Percentiles rank a stretch among this genome's conserved stretches.
Evolutionary conservation across 1,284 basidiomycete genomes (phyloP).

Genomic region (Heterobasidion parviporum): DNA sequence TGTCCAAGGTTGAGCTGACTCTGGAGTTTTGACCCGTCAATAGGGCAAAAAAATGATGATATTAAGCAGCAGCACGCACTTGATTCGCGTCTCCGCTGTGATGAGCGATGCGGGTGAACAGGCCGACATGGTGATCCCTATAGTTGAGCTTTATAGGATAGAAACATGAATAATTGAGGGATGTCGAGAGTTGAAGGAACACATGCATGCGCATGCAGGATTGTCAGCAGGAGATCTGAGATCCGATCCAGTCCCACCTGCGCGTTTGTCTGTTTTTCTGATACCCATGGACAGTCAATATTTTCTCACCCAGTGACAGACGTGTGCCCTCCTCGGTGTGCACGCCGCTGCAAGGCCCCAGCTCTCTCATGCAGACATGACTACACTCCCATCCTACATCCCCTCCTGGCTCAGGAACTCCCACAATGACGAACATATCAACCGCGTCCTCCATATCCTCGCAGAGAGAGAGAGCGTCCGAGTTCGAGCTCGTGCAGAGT

Average conservation of each 20-base stretch:
- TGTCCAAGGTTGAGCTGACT: conserved; percentile 81
- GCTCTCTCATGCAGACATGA: conserved; percentile 2
- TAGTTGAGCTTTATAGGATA: background rate
- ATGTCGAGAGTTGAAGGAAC: too few species aligned
- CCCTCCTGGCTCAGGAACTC: conserved; percentile 23
- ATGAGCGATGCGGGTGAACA: conserved; percentile 17
- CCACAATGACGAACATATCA: conserved; percentile 25
- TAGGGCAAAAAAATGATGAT: background rate
- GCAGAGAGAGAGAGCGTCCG: conserved; percentile 33
- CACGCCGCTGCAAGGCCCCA: background rate
- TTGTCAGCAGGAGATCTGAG: too few species aligned
- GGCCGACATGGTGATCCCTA: background rate
- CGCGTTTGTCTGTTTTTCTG: too few species aligned
- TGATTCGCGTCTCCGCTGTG: conserved; percentile 40
- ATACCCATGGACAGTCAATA: too few species aligned
- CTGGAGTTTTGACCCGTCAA: conserved; percentile 25
- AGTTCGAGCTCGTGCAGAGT: conserved; percentile 24
- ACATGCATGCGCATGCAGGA: too few species aligned
- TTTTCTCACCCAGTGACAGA: too few species aligned
- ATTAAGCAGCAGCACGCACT: conserved; percentile 27
- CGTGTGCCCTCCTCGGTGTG: background rate
- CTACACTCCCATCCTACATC: conserved; percentile 1
- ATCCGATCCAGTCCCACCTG: too few species aligned
- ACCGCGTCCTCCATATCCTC: conserved; percentile 26
- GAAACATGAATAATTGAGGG: too few species aligned